phyloP scores from a whole-genome alignment of 768 basidiomycete species.

The Pisolithus microcarpus region DNA sequence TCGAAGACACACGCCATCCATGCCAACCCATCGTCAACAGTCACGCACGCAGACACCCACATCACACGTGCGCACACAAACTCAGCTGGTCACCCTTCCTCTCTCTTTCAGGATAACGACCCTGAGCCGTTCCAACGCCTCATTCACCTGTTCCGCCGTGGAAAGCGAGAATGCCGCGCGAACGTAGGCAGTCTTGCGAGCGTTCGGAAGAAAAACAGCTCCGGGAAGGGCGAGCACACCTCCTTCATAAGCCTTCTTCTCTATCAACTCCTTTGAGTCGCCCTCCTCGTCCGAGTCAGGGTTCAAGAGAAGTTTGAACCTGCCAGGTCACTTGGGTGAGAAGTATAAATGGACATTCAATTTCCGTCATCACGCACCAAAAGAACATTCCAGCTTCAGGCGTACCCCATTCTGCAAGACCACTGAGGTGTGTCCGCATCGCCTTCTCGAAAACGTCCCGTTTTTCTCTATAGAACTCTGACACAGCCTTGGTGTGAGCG shows the following conservation, averaged over 20 bases:
- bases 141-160: slow-evolving; percentile 59
- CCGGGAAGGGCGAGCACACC: slow-evolving; percentile 91
- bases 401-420: slow-evolving; percentile 62
- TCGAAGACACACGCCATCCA: no score
- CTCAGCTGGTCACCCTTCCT: slow-evolving; percentile 3
- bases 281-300: slow-evolving; percentile 32
- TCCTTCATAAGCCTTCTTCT: slow-evolving; percentile 64
- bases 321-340: slow-evolving; percentile 17
- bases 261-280: slow-evolving; percentile 70
- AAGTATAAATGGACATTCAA: slow-evolving; percentile 1
- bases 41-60: no score
- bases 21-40: no score
- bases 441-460: slow-evolving; percentile 73
- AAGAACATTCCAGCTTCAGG: slow-evolving; percentile 88
- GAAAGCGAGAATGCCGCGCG: slow-evolving; percentile 76
- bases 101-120: slow-evolving; percentile 27
- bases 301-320: slow-evolving; percentile 62
- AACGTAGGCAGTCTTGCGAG: slow-evolving; percentile 63
- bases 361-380: slow-evolving; percentile 45
- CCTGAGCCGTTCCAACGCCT: slow-evolving; percentile 59
- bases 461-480: slow-evolving; percentile 67
- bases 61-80: no score
- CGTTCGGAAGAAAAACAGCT: slow-evolving; percentile 70
- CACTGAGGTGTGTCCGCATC: slow-evolving; percentile 69
- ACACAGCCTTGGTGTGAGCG: slow-evolving; percentile 58